Evolutionary conservation across 331 rosid genomes (phyloP).

Genomic region (Quercus phellos): DNA sequence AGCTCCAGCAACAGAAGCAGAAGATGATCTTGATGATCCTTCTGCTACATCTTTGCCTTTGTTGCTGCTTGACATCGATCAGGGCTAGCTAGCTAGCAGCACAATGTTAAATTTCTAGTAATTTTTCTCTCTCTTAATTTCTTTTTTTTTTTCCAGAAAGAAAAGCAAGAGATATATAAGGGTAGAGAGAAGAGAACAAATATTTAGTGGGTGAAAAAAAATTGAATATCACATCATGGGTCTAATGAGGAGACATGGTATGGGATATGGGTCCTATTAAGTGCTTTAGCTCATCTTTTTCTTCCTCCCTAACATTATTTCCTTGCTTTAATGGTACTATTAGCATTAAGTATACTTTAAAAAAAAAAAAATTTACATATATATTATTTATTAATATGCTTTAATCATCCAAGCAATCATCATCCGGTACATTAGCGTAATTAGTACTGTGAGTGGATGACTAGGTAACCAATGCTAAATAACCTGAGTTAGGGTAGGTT

Average conservation of each 20-base stretch:
- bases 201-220: slow-evolving; percentile 29
- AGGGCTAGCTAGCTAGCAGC: too few species aligned
- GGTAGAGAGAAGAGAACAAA: slow-evolving; percentile 7
- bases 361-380: slow-evolving; percentile 1
- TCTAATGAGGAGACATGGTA: slow-evolving; percentile 58
- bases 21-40: slow-evolving; percentile 58
- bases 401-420: slow-evolving; percentile 74
- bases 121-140: too few species aligned
- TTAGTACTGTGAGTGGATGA: slow-evolving; percentile 28
- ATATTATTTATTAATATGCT: slow-evolving; percentile 35
- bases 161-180: neutral
- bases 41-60: slow-evolving; percentile 73
- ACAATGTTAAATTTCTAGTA: too few species aligned
- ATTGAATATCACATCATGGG: slow-evolving; percentile 66
- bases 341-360: slow-evolving; percentile 44
- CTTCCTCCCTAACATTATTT: slow-evolving; percentile 60
- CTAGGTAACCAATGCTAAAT: neutral
- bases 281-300: slow-evolving; percentile 71
- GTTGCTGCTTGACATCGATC: slow-evolving; percentile 49
- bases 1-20: neutral
- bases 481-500: neutral
- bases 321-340: slow-evolving; percentile 84
- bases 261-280: slow-evolving; percentile 82
- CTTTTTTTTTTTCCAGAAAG: neutral
- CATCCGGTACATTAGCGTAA: slow-evolving; percentile 50